Percentiles rank a stretch among this genome's conserved stretches.
These are phyloP conservation scores for Botryobasidium botryosum DNA, from an alignment of 768 basidiomycete genomes.

Conservation along the genomic window DNA sequence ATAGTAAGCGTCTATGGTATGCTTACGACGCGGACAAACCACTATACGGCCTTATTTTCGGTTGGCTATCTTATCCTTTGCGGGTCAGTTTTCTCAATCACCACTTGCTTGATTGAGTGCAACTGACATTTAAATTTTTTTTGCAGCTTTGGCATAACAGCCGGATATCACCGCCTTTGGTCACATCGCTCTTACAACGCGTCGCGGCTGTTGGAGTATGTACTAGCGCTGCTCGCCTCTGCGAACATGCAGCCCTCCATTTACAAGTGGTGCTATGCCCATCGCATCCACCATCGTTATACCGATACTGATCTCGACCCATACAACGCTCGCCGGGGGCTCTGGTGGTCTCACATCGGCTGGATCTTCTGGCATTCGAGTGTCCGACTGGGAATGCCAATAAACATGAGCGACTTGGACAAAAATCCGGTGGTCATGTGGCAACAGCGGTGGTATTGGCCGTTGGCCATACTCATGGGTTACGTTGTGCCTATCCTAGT, in stretches of 20 bases:
- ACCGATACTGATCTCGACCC: slow-evolving; percentile 52
- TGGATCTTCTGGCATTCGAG: slow-evolving; percentile 86
- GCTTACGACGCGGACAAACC: too few species aligned
- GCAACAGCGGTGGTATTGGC: slow-evolving; percentile 71
- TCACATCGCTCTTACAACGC: slow-evolving; percentile 59
- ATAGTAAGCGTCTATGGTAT: too few species aligned
- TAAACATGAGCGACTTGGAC: slow-evolving; percentile 69
- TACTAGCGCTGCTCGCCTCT: slow-evolving; percentile 30
- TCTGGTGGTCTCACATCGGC: slow-evolving; percentile 65
- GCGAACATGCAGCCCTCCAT: not conserved
- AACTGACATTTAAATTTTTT: too few species aligned
- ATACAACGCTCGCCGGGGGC: slow-evolving; percentile 55
- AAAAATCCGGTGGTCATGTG: slow-evolving; percentile 65
- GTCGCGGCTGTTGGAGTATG: slow-evolving; percentile 32
- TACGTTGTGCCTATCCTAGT: slow-evolving; percentile 59
- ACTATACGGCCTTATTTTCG: too few species aligned
- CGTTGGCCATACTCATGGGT: slow-evolving; percentile 50
- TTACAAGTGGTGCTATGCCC: slow-evolving; percentile 6
- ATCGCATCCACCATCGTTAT: slow-evolving; percentile 34
- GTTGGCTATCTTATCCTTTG: too few species aligned
- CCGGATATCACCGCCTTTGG: slow-evolving; percentile 68
- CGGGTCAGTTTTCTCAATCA: too few species aligned
- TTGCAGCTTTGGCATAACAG: slow-evolving; percentile 65
- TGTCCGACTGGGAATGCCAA: too few species aligned
- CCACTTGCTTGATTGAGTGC: too few species aligned